Conservation (phyloP, 2,329 filamentous ascomycete species). For the Stachybotrys echinatus region DNA sequence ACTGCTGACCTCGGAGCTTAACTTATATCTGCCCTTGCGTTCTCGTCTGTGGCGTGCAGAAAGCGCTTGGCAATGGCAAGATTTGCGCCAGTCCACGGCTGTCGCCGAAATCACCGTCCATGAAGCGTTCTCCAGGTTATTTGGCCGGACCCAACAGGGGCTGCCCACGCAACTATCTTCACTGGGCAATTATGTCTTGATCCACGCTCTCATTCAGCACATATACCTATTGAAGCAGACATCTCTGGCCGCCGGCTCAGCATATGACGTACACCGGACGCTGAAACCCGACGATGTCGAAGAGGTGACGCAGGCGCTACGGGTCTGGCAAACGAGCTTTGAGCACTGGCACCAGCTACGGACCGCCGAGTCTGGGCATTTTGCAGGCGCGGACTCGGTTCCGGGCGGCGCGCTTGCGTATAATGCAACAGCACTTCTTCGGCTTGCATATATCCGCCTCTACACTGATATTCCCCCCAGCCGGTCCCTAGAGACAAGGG, state of each 20-base stretch:
- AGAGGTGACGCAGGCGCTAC: slow-evolving; percentile 48
- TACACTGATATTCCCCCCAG: slow-evolving; percentile 61
- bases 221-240: slow-evolving; percentile 66
- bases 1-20: slow-evolving; percentile 54
- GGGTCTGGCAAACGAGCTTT: slow-evolving; percentile 54
- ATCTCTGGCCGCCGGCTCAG: slow-evolving; percentile 42
- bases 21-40: slow-evolving; percentile 48
- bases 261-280: slow-evolving; percentile 44
- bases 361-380: slow-evolving; percentile 41
- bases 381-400: slow-evolving; percentile 42
- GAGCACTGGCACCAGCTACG: slow-evolving; percentile 50
- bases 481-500: slow-evolving; percentile 59
- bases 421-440: slow-evolving; percentile 57
- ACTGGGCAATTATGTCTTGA: slow-evolving; percentile 65
- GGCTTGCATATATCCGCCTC: slow-evolving; percentile 58
- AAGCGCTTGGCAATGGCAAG: slow-evolving; percentile 55
- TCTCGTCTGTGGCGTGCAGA: slow-evolving; percentile 54
- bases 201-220: slow-evolving; percentile 67
- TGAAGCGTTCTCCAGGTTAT: slow-evolving; percentile 50
- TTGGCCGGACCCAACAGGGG: slow-evolving; percentile 44
- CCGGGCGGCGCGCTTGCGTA: slow-evolving; percentile 59
- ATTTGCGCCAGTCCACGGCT: slow-evolving; percentile 45
- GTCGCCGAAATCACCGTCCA: slow-evolving; percentile 49
- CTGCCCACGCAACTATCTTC: slow-evolving; percentile 49
- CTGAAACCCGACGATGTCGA: slow-evolving; percentile 51